Evolutionary conservation across 495 filamentous ascomycete species (phyloP).

Genomic region (Peziza echinospora): DNA sequence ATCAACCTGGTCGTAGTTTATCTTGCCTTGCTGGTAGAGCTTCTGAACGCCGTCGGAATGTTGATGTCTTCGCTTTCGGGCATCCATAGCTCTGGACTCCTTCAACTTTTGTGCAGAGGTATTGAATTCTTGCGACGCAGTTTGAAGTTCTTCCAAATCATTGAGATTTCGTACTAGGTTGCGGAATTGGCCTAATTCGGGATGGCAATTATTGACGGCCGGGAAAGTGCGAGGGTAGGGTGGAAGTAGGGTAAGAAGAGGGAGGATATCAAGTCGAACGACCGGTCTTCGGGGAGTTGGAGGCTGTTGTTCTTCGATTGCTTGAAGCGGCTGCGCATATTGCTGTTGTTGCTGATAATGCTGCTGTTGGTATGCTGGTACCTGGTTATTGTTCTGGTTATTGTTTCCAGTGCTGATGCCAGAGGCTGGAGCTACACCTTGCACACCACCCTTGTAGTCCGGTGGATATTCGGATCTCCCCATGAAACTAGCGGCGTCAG

Average conservation of each 20-base stretch:
- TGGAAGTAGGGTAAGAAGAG: conserved; percentile 77
- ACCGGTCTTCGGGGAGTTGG: conserved; percentile 21
- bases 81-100: conserved; percentile 10
- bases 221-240: conserved; percentile 86
- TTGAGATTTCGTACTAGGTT: conserved; percentile 51
- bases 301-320: conserved; percentile 15
- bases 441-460: conserved; percentile 18
- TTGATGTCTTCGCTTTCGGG: conserved; percentile 14
- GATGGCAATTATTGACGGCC: conserved; percentile 88
- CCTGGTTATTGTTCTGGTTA: conserved; percentile 5
- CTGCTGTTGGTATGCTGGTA: not conserved
- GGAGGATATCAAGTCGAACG: conserved; percentile 53
- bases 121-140: conserved; percentile 39
- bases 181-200: conserved; percentile 58
- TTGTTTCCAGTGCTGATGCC: not conserved
- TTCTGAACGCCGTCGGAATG: conserved; percentile 17
- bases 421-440: not conserved
- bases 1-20: conserved; percentile 15
- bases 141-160: conserved; percentile 50
- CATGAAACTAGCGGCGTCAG: conserved; percentile 18
- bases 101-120: conserved; percentile 12
- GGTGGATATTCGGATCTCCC: conserved; percentile 11
- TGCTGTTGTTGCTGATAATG: not conserved
- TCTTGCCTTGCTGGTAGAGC: conserved; percentile 13
- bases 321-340: conserved; percentile 3